These are phyloP conservation scores for Sugiyamaella americana DNA, from an alignment of 805 yeast genomes.

Conservation along the genomic window DNA sequence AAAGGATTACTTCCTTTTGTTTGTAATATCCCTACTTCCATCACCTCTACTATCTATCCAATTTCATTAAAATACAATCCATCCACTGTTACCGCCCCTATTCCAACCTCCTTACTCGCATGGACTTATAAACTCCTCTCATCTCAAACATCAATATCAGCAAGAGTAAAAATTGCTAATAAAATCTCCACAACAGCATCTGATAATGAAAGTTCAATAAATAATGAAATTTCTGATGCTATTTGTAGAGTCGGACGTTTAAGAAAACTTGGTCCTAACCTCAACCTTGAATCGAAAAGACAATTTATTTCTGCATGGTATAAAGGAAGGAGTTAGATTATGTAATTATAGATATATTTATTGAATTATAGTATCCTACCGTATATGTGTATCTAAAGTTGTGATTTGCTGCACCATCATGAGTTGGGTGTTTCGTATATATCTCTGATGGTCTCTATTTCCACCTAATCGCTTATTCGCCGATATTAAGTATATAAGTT, in stretches of 20 bases:
- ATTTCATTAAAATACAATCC: conserved; percentile 32
- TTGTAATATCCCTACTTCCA: conserved; percentile 21
- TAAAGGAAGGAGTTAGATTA: conserved; percentile 15
- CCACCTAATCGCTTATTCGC: too few relatives aligned
- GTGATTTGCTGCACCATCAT: too few relatives aligned
- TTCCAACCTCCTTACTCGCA: conserved; percentile 26
- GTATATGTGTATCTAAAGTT: too few relatives aligned
- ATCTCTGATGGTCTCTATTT: too few relatives aligned
- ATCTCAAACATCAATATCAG: conserved; percentile 23
- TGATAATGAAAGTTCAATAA: background rate
- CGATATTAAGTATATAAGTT: too few relatives aligned
- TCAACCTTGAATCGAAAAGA: conserved; percentile 40
- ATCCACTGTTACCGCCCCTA: conserved; percentile 29
- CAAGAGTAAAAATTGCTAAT: conserved; percentile 26
- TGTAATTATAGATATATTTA: background rate
- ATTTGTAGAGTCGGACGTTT: conserved; percentile 40
- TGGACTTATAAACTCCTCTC: conserved; percentile 25
- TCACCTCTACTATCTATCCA: conserved; percentile 22
- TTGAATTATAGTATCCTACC: background rate
- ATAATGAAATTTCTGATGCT: conserved; percentile 21
- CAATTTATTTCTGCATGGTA: conserved; percentile 37
- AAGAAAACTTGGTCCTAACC: conserved; percentile 42
- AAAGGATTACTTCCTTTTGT: conserved; percentile 61
- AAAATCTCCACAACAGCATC: background rate
- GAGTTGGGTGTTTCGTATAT: too few relatives aligned